Base-by-base conservation (phyloP, 2,329 filamentous ascomycete genomes). In the Albophoma yamanashiensis region DNA sequence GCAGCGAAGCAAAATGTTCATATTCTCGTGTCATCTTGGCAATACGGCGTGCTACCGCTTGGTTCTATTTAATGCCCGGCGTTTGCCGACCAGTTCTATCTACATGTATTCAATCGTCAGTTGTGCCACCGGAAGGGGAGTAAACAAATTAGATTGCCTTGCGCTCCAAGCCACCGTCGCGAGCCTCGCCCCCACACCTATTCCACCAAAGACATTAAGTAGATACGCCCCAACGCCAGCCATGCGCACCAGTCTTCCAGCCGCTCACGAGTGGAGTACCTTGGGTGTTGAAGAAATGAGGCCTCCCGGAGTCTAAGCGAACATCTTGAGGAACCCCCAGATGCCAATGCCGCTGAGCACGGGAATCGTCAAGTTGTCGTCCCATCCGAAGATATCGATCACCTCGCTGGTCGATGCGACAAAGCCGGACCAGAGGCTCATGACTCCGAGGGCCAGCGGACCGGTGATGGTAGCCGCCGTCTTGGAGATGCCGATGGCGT, bases 341-440 rank as follows among this genome's bases (percentile, higher is more conserved):
- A 99, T 86, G 8, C 92, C 92, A 55, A 91, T 75, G 31, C 92
- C 92, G 70, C 91, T 96, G 57, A 99, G 79, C 34, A 96, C 86
- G 2, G 94, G 94, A 73, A 99, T 99, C 57, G 93, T 97, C 67
- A 99, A 79, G 74, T 99, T 99, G 76, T 99, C 94, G 70, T 99
- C 94, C 89, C 91, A 92, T 56, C 92, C 91, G 71, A 92, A 97
- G 0, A 97, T 70, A 75, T 99, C 92, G 55, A 96, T 81, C 20
- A 93, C 89, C 75, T 99, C 94, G 69, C 92, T 97, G 53, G 87
- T 86, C 60, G 92, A 91, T 50, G 92, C 94, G 58, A 93, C 85
- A 52, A 97, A 75, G n/a, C 94, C 94, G 8, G 92, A 92, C 77
- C 89, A 91, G 45, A 96, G 65, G 70, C 91, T 91, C 84, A 97